A percentile compares a stretch with the other conserved stretches of the same genome.
Evolutionary conservation across 108 stramenopile species (phyloP).

Genomic region (Skeletonema tropicum): DNA sequence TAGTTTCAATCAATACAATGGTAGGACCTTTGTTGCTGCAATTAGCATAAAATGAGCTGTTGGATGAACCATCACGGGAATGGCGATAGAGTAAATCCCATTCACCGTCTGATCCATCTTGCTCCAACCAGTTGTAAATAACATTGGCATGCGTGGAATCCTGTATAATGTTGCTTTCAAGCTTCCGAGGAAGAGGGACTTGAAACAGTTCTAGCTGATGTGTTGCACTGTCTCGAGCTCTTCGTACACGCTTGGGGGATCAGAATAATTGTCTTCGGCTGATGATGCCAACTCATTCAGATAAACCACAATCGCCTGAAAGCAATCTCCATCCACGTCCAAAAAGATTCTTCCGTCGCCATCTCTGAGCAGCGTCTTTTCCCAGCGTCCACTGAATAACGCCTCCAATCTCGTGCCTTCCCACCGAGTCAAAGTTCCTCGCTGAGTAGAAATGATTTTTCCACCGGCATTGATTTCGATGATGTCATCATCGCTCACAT

Average conservation of each 20-base stretch:
- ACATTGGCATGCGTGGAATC: neutral
- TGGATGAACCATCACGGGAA: neutral
- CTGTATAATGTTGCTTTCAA: neutral
- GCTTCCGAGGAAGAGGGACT: neutral
- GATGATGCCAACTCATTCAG: slow-evolving; percentile 4
- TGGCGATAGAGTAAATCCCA: neutral
- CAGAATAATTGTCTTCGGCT: neutral
- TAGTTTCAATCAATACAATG: neutral
- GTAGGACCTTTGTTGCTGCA: neutral
- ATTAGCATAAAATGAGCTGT: neutral
- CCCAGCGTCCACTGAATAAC: slow-evolving; percentile 8
- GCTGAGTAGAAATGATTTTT: neutral
- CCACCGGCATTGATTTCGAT: slow-evolving; percentile 19
- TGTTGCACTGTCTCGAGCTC: neutral
- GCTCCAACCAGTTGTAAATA: neutral
- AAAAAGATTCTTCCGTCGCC: slow-evolving; percentile 7
- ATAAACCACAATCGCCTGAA: slow-evolving; percentile 7
- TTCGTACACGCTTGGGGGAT: neutral
- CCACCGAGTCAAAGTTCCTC: slow-evolving; percentile 1
- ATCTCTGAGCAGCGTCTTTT: slow-evolving; percentile 8
- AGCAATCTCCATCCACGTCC: slow-evolving; percentile 4
- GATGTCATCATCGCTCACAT: slow-evolving; percentile 3
- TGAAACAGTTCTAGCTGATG: slow-evolving; percentile 1
- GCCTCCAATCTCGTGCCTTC: slow-evolving; percentile 9
- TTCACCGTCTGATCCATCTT: neutral